Percentiles rank a stretch among this genome's conserved stretches.
phyloP scores from a whole-genome alignment of 495 filamentous ascomycete genomes.

The Aspergillus mulundensis region DNA sequence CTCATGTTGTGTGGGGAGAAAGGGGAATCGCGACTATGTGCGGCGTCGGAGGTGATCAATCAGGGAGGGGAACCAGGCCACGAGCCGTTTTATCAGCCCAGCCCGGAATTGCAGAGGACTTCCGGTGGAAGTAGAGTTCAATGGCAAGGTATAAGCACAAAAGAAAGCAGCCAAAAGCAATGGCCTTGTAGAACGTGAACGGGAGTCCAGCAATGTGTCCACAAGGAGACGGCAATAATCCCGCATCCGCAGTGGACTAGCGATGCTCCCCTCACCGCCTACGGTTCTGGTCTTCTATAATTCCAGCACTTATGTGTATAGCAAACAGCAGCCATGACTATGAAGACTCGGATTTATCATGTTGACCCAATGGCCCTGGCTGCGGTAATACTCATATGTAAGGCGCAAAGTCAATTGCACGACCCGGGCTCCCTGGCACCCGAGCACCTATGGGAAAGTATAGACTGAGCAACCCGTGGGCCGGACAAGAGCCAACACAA shows the following conservation, averaged over 20 bases:
- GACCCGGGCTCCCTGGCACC: not conserved
- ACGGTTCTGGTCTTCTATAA: slow-evolving; percentile 14
- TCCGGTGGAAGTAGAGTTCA: not conserved
- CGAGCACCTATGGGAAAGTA: not conserved
- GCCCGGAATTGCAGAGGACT: slow-evolving; percentile 17
- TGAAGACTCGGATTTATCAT: not conserved
- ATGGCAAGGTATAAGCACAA: slow-evolving; percentile 2
- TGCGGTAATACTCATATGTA: not conserved
- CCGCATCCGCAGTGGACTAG: slow-evolving; percentile 28
- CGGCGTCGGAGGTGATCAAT: slow-evolving; percentile 34
- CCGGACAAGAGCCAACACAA: not conserved
- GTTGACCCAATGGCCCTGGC: not conserved
- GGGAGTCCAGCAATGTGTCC: slow-evolving; percentile 39
- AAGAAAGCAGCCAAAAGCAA: slow-evolving; percentile 14
- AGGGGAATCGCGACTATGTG: slow-evolving; percentile 35
- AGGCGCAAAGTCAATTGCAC: not conserved
- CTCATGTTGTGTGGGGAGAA: slow-evolving; percentile 63
- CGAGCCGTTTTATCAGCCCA: slow-evolving; percentile 42
- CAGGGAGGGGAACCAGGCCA: slow-evolving; percentile 33
- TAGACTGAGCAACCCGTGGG: not conserved
- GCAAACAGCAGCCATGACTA: not conserved
- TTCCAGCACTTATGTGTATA: not conserved
- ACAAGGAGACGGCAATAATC: slow-evolving; percentile 42
- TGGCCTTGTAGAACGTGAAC: slow-evolving; percentile 14
- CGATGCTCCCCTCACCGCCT: slow-evolving; percentile 37